Conservation (phyloP, 2,329 filamentous ascomycete genomes). For the Fusarium nematophilum region DNA sequence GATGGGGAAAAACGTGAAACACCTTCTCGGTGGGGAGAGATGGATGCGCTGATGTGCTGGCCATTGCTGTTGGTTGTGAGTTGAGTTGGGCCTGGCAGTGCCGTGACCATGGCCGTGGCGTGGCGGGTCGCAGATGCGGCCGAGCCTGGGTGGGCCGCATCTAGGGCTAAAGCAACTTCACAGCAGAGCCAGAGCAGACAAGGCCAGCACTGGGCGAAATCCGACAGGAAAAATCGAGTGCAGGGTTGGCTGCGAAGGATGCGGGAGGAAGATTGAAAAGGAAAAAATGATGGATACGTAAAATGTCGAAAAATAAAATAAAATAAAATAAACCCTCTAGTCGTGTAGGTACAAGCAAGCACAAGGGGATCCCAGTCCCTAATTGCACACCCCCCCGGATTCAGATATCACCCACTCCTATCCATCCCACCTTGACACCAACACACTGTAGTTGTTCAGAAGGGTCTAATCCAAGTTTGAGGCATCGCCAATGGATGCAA, state of each 20-base stretch:
- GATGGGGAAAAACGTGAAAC: conserved; percentile 17
- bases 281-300: conserved; percentile 8
- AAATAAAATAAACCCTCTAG: conserved; percentile 14
- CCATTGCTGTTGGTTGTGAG: conserved; percentile 21
- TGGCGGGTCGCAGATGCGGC: conserved; percentile 45
- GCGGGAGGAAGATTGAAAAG: conserved; percentile 9
- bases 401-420: conserved; percentile 22
- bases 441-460: conserved; percentile 21
- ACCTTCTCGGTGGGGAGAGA: conserved; percentile 13
- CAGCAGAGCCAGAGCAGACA: conserved; percentile 8
- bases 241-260: conserved; percentile 12
- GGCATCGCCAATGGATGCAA: conserved; percentile 12
- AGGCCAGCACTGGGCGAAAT: neutral
- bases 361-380: conserved; percentile 32
- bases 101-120: conserved; percentile 26
- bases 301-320: neutral
- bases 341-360: conserved; percentile 12
- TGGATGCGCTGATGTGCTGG: conserved; percentile 22
- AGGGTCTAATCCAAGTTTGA: conserved; percentile 16
- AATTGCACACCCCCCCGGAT: conserved; percentile 15
- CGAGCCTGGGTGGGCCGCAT: conserved; percentile 30
- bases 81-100: conserved; percentile 16
- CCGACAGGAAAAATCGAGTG: neutral
- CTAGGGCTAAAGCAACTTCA: conserved; percentile 40
- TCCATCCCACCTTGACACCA: conserved; percentile 16